Percentiles rank a stretch among this genome's conserved stretches.
phyloP scores from a whole-genome alignment of 352 stramenopile species.

The Pythium pyrilobum region DNA sequence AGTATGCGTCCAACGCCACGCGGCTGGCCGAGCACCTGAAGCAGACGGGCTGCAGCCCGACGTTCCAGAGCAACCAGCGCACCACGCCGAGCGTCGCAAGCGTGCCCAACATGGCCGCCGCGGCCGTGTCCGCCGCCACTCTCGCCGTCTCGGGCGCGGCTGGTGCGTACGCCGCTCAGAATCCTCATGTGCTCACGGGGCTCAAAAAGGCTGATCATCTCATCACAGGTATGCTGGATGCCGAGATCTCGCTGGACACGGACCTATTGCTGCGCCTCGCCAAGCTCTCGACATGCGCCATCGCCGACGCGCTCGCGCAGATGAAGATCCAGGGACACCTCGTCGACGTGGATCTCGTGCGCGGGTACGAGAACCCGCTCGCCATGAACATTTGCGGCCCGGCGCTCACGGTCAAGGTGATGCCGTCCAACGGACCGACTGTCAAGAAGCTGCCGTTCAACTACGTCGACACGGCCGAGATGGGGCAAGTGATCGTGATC shows the following conservation, averaged over 20 bases:
- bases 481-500: conserved; percentile 76
- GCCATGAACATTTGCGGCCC: conserved; percentile 70
- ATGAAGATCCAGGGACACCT: conserved; percentile 78
- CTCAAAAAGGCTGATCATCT: conserved; percentile 53
- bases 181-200: conserved; percentile 28
- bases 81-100: conserved; percentile 13
- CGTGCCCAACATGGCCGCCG: conserved; percentile 18
- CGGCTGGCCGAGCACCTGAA: conserved; percentile 74
- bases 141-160: conserved; percentile 25
- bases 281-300: conserved; percentile 76
- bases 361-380: conserved; percentile 48
- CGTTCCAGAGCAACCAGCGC: conserved; percentile 82
- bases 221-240: conserved; percentile 61
- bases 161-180: conserved; percentile 27
- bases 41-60: conserved; percentile 58
- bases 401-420: conserved; percentile 69
- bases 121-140: conserved; percentile 20
- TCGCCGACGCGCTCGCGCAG: conserved; percentile 70
- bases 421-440: conserved; percentile 51
- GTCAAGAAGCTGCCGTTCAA: conserved; percentile 68
- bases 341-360: conserved; percentile 67
- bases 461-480: conserved; percentile 73
- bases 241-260: conserved; percentile 53
- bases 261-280: conserved; percentile 61
- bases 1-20: conserved; percentile 83